phyloP scores from a whole-genome alignment of 345 rosid genomes.

The Acer yangbiense region DNA sequence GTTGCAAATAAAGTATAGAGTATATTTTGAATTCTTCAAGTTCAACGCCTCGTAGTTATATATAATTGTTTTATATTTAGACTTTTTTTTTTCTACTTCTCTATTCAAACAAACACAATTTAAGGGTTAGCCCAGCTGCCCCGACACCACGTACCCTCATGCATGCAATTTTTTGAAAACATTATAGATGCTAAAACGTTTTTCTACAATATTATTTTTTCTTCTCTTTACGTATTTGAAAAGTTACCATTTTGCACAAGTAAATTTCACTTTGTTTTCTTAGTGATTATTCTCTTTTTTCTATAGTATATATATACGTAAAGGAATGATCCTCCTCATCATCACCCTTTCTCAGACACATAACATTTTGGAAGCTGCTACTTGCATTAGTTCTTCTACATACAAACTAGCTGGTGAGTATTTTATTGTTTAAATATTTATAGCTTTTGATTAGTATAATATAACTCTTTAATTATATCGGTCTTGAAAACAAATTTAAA shows the following conservation, averaged over 20 bases:
- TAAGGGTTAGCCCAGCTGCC: neutral
- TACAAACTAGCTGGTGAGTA: too few species aligned
- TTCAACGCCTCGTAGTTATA: neutral
- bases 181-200: neutral
- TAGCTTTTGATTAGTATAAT: too few species aligned
- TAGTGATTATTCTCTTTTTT: neutral
- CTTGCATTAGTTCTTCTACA: too few species aligned
- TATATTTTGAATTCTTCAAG: neutral
- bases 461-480: too few species aligned
- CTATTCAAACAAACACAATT: neutral
- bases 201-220: neutral
- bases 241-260: neutral
- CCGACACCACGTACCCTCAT: neutral
- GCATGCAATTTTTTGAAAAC: neutral
- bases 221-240: constrained; percentile 4
- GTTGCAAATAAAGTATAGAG: too few species aligned
- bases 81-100: neutral
- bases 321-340: neutral
- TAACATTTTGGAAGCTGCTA: neutral
- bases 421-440: too few species aligned
- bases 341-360: neutral
- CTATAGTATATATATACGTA: too few species aligned
- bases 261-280: neutral
- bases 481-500: too few species aligned
- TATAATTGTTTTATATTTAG: too few species aligned